Evolutionary conservation across 768 basidiomycete species (phyloP).

Genomic region (Collybia nuda): DNA sequence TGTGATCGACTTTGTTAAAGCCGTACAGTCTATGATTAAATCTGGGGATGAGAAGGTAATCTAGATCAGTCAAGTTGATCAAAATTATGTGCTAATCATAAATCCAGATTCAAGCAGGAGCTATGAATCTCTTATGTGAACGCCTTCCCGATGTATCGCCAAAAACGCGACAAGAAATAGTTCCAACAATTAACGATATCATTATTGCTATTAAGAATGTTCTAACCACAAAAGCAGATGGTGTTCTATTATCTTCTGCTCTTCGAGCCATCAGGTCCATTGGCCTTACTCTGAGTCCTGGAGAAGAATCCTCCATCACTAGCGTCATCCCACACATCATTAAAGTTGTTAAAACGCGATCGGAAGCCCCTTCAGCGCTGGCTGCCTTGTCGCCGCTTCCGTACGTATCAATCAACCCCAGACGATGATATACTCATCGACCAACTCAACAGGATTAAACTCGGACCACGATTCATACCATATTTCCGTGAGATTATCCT

Average conservation of each 20-base stretch:
- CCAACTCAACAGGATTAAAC: constrained; percentile 48
- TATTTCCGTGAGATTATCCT: constrained; percentile 72
- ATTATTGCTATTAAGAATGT: constrained; percentile 48
- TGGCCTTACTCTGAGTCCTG: constrained; percentile 51
- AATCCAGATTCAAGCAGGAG: constrained; percentile 60
- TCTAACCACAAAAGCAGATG: constrained; percentile 41
- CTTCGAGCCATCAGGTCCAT: constrained; percentile 62
- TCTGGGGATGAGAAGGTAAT: constrained; percentile 52
- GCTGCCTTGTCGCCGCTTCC: constrained; percentile 58
- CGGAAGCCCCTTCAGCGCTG: constrained; percentile 42
- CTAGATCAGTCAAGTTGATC: neutral
- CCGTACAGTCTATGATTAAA: constrained; percentile 54
- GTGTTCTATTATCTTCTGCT: constrained; percentile 41
- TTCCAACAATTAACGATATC: constrained; percentile 51
- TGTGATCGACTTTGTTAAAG: constrained; percentile 65
- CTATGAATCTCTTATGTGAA: constrained; percentile 67
- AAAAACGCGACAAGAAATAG: constrained; percentile 50
- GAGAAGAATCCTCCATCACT: constrained; percentile 68
- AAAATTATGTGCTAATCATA: constrained; percentile 2
- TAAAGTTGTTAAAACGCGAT: constrained; percentile 39
- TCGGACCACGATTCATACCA: constrained; percentile 89
- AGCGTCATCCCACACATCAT: constrained; percentile 61
- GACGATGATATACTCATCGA: too few relatives aligned
- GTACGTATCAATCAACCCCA: constrained; percentile 37
- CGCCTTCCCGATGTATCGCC: constrained; percentile 63